Percentiles rank a stretch among this genome's conserved stretches.
Evolutionary conservation across 1,284 basidiomycete genomes (phyloP).

Genomic region (Vanrija pseudolonga): DNA sequence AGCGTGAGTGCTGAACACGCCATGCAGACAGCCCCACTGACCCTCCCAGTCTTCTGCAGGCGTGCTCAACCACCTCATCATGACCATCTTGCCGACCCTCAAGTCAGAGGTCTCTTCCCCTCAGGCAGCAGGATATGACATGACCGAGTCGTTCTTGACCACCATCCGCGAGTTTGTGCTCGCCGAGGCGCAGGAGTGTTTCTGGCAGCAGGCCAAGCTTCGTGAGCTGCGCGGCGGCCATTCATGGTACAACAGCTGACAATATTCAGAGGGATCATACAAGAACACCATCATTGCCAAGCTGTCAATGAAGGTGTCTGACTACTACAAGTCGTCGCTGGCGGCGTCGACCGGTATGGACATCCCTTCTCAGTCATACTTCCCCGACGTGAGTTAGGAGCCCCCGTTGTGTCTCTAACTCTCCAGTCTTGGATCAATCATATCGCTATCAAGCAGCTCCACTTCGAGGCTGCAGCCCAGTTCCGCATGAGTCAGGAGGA

Average conservation of each 20-base stretch:
- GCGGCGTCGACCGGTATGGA: slow-evolving; percentile 56
- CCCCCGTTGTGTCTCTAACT: slow-evolving; percentile 21
- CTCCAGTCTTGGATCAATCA: slow-evolving; percentile 74
- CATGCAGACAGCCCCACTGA: background rate
- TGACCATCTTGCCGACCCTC: slow-evolving; percentile 58
- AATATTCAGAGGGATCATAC: slow-evolving; percentile 57
- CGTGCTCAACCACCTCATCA: slow-evolving; percentile 62
- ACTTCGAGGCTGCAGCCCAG: slow-evolving; percentile 87
- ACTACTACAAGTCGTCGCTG: slow-evolving; percentile 63
- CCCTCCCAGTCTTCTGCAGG: slow-evolving; percentile 67
- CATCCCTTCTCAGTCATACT: slow-evolving; percentile 44
- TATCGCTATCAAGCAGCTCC: slow-evolving; percentile 73
- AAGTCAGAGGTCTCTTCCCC: slow-evolving; percentile 53
- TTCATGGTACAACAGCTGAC: slow-evolving; percentile 6
- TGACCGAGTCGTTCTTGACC: slow-evolving; percentile 61
- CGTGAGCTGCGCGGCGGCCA: slow-evolving; percentile 57
- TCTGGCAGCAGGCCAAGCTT: slow-evolving; percentile 87
- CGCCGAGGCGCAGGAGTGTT: slow-evolving; percentile 94
- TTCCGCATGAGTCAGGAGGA: slow-evolving; percentile 88
- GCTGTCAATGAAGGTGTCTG: slow-evolving; percentile 69
- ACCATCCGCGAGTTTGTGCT: slow-evolving; percentile 75
- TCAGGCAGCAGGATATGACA: slow-evolving; percentile 54
- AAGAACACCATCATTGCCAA: slow-evolving; percentile 85
- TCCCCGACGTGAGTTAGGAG: slow-evolving; percentile 37
- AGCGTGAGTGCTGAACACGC: slow-evolving; percentile 56